Evolutionary conservation across 208 protist species (phyloP).

Genomic region (Leptomonas pyrrhocoris): DNA sequence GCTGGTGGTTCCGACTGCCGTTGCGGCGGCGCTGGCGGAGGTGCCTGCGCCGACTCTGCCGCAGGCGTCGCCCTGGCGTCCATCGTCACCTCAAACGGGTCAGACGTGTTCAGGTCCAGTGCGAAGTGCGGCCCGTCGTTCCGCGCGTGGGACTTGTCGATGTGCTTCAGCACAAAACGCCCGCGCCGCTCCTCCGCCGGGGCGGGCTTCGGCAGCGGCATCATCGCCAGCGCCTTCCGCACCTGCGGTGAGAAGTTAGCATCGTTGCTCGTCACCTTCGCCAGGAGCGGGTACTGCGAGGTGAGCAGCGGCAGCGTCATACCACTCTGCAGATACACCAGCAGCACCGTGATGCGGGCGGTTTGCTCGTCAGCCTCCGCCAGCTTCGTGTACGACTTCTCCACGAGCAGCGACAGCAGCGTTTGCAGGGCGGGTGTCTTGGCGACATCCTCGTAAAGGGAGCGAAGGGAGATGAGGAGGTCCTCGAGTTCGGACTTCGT

Average conservation of each 20-base stretch:
- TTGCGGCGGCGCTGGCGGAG: constrained; percentile 2
- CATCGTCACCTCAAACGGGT: constrained; percentile 20
- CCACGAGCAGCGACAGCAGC: constrained; percentile 50
- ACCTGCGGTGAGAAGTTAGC: constrained; percentile 43
- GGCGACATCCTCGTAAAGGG: constrained; percentile 56
- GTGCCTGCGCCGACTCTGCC: background rate
- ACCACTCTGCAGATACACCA: constrained; percentile 74
- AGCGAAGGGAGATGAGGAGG: constrained; percentile 64
- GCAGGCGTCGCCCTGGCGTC: background rate
- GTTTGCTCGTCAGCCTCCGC: constrained; percentile 43
- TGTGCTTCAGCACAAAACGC: constrained; percentile 50
- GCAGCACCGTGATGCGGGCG: constrained; percentile 69
- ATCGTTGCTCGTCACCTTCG: constrained; percentile 32
- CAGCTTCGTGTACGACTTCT: constrained; percentile 24
- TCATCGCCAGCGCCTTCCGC: constrained; percentile 55
- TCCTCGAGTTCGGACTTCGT: constrained; percentile 50
- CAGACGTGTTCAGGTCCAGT: constrained; percentile 27
- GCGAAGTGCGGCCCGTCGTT: background rate
- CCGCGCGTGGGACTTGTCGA: constrained; percentile 1
- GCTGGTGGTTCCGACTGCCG: constrained; percentile 1
- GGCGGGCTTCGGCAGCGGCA: constrained; percentile 46
- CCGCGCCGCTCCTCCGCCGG: constrained; percentile 27
- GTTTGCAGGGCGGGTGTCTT: constrained; percentile 65
- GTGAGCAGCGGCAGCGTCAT: constrained; percentile 68
- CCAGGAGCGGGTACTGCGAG: constrained; percentile 33